Evolutionary conservation across 139 green algal species (phyloP), one percentile per base, ranked within the genome.

Genomic region (Haematococcus sp.): DNA sequence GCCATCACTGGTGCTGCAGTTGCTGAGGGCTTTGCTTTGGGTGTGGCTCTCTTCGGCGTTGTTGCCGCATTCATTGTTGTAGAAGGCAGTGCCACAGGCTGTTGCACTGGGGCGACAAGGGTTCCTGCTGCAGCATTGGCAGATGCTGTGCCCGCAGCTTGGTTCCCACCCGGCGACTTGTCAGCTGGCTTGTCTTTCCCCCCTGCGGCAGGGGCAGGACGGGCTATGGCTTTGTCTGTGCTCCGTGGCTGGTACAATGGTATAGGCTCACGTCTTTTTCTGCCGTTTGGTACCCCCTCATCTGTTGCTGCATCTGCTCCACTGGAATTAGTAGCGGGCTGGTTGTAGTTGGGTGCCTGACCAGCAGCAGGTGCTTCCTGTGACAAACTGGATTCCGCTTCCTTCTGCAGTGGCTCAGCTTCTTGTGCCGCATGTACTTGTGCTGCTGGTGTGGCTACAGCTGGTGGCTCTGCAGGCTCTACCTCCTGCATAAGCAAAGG

Each of bases 181-280:
- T 46, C 60, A 35, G 35, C 30, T 4, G 46, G 4, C 35, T 71
- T 71, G 35, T 23, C 25, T 59, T n/a, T 23, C 32, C 58, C 33
- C 59, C 5, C 30, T 15, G 59, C n/a, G 30, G n/a, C 16, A 16
- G 59, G 59, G 27, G 27, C 65, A 51, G 63, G 16, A 16, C 30
- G 20, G 20, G n/a, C 27, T 22, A 7, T 15, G 35, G 66, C 23
- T 40, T 73, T 25, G 43, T 32, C 34, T 40, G 23, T 63, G 54
- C 54, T 20, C 34, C 64, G 20, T 25, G 71, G 58, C 27, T 63
- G 59, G 16, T 43, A 23, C 33, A 76, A 70, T 7, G 32, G 35
- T 7, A 70, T 71, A 17, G 71, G 52, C 28, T 63, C 63, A 28
- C 58, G 27, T 35, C 15, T 65, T 65, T n/a, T 65, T 65, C 58